These are phyloP conservation scores for Talaromyces wortmannii DNA, from an alignment of 495 filamentous ascomycete species.

Conservation along the genomic window DNA sequence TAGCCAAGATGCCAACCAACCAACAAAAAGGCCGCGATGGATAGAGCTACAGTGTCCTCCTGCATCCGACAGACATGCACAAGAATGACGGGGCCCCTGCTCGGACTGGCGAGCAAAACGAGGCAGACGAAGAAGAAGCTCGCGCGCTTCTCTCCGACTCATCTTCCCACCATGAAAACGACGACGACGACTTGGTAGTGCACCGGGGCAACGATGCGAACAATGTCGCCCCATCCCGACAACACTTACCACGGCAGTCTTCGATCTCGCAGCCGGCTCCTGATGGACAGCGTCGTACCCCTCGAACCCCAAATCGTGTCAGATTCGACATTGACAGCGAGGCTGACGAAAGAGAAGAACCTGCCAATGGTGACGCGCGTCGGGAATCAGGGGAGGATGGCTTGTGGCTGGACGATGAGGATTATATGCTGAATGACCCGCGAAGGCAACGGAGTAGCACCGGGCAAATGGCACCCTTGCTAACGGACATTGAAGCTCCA, in stretches of 20 bases:
- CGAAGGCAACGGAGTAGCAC: conserved; percentile 12
- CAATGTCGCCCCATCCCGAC: conserved; percentile 9
- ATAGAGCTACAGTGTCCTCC: neutral
- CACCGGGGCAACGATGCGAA: conserved; percentile 10
- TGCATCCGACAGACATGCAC: conserved; percentile 31
- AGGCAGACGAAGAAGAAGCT: conserved; percentile 18
- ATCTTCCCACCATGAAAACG: conserved; percentile 6
- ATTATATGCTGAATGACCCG: conserved; percentile 33
- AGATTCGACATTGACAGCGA: conserved; percentile 69
- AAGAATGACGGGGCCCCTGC: conserved; percentile 28
- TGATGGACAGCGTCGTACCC: conserved; percentile 49
- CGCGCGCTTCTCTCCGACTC: conserved; percentile 19
- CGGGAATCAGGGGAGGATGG: conserved; percentile 31
- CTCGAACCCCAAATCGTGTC: conserved; percentile 78
- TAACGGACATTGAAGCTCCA: conserved; percentile 83
- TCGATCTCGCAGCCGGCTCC: conserved; percentile 33
- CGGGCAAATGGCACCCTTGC: conserved; percentile 60
- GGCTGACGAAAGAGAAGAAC: conserved; percentile 22
- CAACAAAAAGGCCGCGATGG: neutral
- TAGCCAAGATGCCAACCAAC: too few relatives aligned
- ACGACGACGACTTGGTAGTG: conserved; percentile 21
- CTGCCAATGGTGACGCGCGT: conserved; percentile 23
- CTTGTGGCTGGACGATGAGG: conserved; percentile 51
- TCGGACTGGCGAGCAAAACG: conserved; percentile 22
- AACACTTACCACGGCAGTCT: conserved; percentile 28